Conservation (phyloP, 495 filamentous ascomycete genomes). For the Penicillium paxilli region DNA sequence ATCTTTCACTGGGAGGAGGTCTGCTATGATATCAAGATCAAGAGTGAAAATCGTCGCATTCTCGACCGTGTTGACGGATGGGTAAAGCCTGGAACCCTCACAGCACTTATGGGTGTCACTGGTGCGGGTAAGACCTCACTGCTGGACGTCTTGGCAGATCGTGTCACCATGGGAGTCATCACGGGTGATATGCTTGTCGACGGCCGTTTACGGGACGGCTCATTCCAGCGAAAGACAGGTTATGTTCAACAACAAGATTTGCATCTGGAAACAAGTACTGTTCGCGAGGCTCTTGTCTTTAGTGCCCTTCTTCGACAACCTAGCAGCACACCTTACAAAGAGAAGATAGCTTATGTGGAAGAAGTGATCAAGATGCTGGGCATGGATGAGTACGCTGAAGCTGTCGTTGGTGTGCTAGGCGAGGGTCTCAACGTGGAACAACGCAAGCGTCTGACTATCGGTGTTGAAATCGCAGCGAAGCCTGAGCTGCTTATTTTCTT, state of each 20-base stretch:
- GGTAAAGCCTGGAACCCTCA: conserved; percentile 88
- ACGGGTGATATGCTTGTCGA: conserved; percentile 85
- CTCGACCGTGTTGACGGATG: conserved; percentile 84
- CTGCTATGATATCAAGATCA: conserved; percentile 88
- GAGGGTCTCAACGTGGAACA: conserved; percentile 88
- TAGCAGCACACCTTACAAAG: conserved; percentile 59
- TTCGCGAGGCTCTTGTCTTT: conserved; percentile 79
- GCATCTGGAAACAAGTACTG: conserved; percentile 79
- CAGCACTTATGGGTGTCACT: conserved; percentile 76
- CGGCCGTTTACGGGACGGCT: conserved; percentile 68
- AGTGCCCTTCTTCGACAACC: conserved; percentile 84
- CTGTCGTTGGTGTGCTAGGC: conserved; percentile 82
- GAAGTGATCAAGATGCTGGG: conserved; percentile 88
- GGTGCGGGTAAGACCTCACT: conserved; percentile 64
- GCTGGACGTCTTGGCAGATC: conserved; percentile 59
- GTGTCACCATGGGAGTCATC: conserved; percentile 84
- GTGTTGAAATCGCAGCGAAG: background rate
- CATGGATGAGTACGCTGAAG: conserved; percentile 86
- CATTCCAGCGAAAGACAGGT: conserved; percentile 88
- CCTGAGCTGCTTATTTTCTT: conserved; percentile 33
- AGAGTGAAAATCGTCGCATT: conserved; percentile 70
- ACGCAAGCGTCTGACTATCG: conserved; percentile 16
- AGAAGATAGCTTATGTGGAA: conserved; percentile 86
- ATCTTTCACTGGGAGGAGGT: conserved; percentile 88
- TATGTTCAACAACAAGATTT: conserved; percentile 96